Conservation (phyloP, 1,139 yeast species). For the Hemisphaericaspora xylofermentans region DNA sequence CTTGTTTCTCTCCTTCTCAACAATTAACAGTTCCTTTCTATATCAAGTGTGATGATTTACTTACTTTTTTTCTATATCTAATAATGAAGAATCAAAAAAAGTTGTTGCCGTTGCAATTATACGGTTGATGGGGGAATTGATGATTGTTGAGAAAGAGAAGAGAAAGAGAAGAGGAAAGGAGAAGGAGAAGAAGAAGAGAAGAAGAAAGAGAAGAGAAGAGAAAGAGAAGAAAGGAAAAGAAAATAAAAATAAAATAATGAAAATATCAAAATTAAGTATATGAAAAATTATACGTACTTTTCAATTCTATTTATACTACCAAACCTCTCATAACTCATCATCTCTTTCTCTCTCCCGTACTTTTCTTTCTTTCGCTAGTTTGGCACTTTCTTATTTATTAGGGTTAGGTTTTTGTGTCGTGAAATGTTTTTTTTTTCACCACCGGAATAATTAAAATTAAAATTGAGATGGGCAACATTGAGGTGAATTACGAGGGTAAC, state of each 20-base stretch:
- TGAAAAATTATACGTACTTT: conserved; percentile 1
- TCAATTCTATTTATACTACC: conserved; percentile 13
- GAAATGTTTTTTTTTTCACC: too few species aligned
- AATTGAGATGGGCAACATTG: too few species aligned
- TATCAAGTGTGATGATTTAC: too few species aligned
- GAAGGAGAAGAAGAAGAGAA: conserved; percentile 8
- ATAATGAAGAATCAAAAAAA: not conserved
- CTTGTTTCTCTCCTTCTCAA: conserved; percentile 14
- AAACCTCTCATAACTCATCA: too few species aligned
- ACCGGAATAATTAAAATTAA: too few species aligned
- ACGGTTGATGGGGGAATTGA: conserved; percentile 20
- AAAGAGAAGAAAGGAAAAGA: conserved; percentile 15
- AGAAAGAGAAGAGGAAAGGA: conserved; percentile 9
- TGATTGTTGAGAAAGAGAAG: conserved; percentile 25
- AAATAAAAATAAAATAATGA: conserved; percentile 11
- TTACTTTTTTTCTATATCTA: not conserved
- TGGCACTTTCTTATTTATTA: too few species aligned
- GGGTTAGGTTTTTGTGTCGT: too few species aligned
- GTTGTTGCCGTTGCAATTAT: conserved; percentile 17
- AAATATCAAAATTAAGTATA: conserved; percentile 2
- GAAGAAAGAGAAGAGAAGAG: conserved; percentile 17
- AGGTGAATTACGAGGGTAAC: too few species aligned
- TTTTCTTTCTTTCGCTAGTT: too few species aligned
- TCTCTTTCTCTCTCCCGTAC: too few species aligned
- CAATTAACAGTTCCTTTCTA: conserved; percentile 12